phyloP scores from a whole-genome alignment of 306 rosid species.

The Inga laurina region DNA sequence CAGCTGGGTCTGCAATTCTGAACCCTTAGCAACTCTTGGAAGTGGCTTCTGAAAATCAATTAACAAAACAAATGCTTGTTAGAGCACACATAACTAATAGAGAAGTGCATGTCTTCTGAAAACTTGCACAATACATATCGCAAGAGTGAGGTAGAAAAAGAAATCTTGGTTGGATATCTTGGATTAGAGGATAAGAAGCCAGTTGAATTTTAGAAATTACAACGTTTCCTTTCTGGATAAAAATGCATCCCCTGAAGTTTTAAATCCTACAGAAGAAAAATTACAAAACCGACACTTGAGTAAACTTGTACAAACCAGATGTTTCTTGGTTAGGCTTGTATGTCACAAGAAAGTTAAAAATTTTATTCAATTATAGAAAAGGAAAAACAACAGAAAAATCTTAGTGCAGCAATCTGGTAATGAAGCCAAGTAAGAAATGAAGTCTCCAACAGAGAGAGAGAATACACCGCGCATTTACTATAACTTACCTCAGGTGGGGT shows the following conservation, averaged over 20 bases:
- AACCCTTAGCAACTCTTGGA: constrained; percentile 63
- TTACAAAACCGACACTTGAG: constrained; percentile 6
- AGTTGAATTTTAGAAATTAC: not conserved
- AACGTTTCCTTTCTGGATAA: not conserved
- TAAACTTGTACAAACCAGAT: constrained; percentile 8
- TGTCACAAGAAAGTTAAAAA: constrained; percentile 7
- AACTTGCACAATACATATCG: not conserved
- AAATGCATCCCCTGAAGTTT: constrained; percentile 6
- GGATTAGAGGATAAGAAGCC: constrained; percentile 2
- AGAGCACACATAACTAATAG: not conserved
- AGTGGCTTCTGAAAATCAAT: constrained; percentile 59
- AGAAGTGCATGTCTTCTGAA: not conserved
- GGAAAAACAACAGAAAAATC: not conserved
- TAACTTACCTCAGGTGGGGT: constrained; percentile 83
- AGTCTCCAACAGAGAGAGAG: not conserved
- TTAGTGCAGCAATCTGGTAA: constrained; percentile 1
- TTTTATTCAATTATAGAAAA: constrained; percentile 16
- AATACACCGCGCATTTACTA: constrained; percentile 4
- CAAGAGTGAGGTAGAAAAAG: not conserved
- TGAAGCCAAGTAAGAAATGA: not conserved
- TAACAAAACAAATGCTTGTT: not conserved
- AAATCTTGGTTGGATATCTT: not conserved
- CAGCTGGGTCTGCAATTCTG: constrained; percentile 72
- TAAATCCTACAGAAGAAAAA: not conserved
- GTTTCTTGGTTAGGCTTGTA: not conserved